Conservation (phyloP, 805 yeast genomes). For the Nakazawaea siamensis region DNA sequence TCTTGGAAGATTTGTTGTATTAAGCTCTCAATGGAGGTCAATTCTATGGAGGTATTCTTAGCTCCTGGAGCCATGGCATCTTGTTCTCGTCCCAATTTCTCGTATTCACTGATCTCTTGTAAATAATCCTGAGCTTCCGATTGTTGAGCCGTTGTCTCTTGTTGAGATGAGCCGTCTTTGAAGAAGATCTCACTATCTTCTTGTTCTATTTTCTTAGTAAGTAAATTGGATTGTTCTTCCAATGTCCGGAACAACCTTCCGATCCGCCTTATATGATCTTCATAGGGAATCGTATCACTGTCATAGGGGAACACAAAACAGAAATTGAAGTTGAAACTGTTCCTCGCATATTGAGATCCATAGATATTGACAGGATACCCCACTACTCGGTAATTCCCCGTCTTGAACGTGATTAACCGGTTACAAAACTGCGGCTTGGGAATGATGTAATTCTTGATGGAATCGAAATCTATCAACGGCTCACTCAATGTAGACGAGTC, state of each 20-base stretch:
- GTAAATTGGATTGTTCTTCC: conserved; percentile 78
- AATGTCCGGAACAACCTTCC: conserved; percentile 85
- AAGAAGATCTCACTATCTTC: conserved; percentile 32
- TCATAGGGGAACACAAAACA: conserved; percentile 85
- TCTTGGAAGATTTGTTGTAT: conserved; percentile 92
- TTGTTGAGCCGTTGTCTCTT: too few relatives aligned
- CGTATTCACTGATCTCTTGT: conserved; percentile 19
- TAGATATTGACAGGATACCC: conserved; percentile 87
- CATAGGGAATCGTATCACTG: conserved; percentile 78
- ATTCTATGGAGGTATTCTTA: conserved; percentile 13
- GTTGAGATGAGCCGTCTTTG: too few relatives aligned
- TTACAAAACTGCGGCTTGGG: conserved; percentile 93
- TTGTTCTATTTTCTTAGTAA: conserved; percentile 47
- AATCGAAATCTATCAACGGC: conserved; percentile 67
- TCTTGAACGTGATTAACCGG: conserved; percentile 64
- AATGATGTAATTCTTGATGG: conserved; percentile 81
- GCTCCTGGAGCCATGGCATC: conserved; percentile 14
- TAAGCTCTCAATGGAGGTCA: conserved; percentile 58
- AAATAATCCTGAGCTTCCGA: conserved; percentile 16
- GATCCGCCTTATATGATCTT: conserved; percentile 72
- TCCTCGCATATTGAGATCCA: conserved; percentile 72
- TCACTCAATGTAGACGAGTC: conserved; percentile 27
- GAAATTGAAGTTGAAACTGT: conserved; percentile 87
- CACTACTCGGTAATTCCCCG: conserved; percentile 60
- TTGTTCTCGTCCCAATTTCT: background rate